A percentile compares a stretch with the other conserved stretches of the same genome.
Conservation (phyloP, 2,329 filamentous ascomycete species). For the Leptographium wingfieldii region DNA sequence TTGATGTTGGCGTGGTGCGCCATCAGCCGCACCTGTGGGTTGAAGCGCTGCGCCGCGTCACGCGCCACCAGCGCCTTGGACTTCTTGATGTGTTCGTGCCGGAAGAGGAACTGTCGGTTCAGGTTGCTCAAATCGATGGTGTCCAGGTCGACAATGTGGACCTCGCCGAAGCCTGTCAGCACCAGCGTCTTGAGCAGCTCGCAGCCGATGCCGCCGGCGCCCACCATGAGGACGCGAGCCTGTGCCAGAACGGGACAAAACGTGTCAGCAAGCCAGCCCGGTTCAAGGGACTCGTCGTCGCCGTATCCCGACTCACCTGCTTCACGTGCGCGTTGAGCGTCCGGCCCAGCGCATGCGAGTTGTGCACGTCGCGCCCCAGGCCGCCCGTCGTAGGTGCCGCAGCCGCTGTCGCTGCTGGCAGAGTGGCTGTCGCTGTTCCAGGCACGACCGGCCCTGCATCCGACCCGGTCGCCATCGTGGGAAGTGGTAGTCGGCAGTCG, state of each 20-base stretch:
- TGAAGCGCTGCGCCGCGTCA: constrained; percentile 82
- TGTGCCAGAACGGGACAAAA: constrained; percentile 27
- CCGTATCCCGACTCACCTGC: constrained; percentile 37
- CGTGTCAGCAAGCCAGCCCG: neutral
- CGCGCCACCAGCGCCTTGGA: constrained; percentile 69
- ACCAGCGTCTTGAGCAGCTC: constrained; percentile 95
- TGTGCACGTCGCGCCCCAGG: constrained; percentile 38
- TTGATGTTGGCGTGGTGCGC: constrained; percentile 95
- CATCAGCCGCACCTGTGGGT: constrained; percentile 72
- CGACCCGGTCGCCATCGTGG: neutral
- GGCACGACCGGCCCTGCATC: neutral
- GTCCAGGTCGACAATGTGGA: constrained; percentile 92
- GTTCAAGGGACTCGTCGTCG: too few relatives aligned
- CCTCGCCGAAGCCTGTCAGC: constrained; percentile 79
- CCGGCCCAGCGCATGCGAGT: constrained; percentile 54
- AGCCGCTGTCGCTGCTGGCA: neutral
- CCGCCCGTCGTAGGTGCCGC: constrained; percentile 2
- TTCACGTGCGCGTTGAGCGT: constrained; percentile 54
- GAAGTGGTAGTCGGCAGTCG: neutral
- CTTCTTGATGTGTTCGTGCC: constrained; percentile 95
- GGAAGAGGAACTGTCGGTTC: constrained; percentile 94
- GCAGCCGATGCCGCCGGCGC: constrained; percentile 93
- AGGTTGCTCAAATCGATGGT: constrained; percentile 97
- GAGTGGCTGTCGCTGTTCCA: neutral
- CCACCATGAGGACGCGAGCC: constrained; percentile 85